Evolutionary conservation across 345 rosid genomes (phyloP).

Genomic region (Salix arbutifolia): DNA sequence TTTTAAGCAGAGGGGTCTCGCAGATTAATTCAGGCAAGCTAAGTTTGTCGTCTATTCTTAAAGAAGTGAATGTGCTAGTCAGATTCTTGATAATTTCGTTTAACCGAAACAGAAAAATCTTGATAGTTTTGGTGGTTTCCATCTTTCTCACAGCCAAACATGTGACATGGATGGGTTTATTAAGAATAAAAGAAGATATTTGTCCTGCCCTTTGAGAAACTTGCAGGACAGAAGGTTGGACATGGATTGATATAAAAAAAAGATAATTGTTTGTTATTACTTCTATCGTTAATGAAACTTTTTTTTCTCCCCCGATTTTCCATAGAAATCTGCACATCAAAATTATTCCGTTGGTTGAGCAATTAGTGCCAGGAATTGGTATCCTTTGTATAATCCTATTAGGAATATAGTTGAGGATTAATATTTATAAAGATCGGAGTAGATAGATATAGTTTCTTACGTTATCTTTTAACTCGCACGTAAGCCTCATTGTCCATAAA

Average conservation of each 20-base stretch:
- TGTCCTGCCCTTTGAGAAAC: not conserved
- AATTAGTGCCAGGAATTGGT: too few species aligned
- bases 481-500: too few species aligned
- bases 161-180: not conserved
- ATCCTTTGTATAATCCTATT: too few species aligned
- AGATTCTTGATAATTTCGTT: not conserved
- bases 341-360: too few species aligned
- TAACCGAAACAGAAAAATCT: too few species aligned
- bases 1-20: constrained; percentile 75
- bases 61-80: not conserved
- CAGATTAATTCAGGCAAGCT: not conserved
- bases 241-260: too few species aligned
- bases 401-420: too few species aligned
- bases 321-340: not conserved
- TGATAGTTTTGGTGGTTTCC: not conserved
- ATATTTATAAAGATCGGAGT: too few species aligned
- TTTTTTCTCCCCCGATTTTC: too few species aligned
- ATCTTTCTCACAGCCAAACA: not conserved
- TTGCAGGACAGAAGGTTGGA: too few species aligned
- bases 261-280: not conserved
- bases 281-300: not conserved
- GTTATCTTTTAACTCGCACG: too few species aligned
- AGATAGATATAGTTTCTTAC: too few species aligned
- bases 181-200: not conserved
- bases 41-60: not conserved